Percentiles rank a stretch among this genome's conserved stretches.
phyloP scores from a whole-genome alignment of 2,329 filamentous ascomycete species.

The Dendrostoma leiphaemia region DNA sequence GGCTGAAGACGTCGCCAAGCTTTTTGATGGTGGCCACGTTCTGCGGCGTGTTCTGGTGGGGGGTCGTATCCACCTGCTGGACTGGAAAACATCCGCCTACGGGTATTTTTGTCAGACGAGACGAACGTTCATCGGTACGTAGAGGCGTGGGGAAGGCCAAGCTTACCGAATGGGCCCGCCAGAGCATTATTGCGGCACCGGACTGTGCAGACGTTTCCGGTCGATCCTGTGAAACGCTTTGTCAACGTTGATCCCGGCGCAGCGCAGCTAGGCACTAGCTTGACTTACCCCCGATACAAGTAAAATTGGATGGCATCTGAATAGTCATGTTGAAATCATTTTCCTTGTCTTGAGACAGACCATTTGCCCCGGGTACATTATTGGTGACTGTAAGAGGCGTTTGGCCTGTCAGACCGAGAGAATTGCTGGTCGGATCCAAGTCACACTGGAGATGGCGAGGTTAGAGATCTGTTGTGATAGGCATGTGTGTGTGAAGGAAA shows the following conservation, averaged over 20 bases:
- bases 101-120: too few species aligned
- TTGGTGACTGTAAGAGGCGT: conserved; percentile 45
- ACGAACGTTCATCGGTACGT: too few species aligned
- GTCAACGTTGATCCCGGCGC: neutral
- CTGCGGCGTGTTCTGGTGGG: conserved; percentile 40
- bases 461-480: too few species aligned
- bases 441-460: conserved; percentile 38
- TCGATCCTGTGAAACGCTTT: conserved; percentile 43
- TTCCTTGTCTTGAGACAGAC: conserved; percentile 54
- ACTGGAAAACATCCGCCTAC: conserved; percentile 55
- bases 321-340: conserved; percentile 57
- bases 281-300: conserved; percentile 48
- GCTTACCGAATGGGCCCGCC: conserved; percentile 48
- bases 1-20: conserved; percentile 41
- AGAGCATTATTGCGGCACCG: conserved; percentile 52
- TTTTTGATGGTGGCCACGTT: conserved; percentile 45
- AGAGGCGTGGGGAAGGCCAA: neutral
- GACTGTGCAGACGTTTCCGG: conserved; percentile 55
- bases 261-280: neutral
- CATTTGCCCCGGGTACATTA: conserved; percentile 58
- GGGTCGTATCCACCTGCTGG: conserved; percentile 46
- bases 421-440: conserved; percentile 46
- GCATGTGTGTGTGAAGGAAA: too few species aligned
- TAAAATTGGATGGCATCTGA: conserved; percentile 46
- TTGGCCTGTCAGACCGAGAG: conserved; percentile 41